Percentiles rank a stretch among this genome's conserved stretches.
Evolutionary conservation across 106 monocot genomes (phyloP).

Genomic region (Dendrobium chrysotoxum): DNA sequence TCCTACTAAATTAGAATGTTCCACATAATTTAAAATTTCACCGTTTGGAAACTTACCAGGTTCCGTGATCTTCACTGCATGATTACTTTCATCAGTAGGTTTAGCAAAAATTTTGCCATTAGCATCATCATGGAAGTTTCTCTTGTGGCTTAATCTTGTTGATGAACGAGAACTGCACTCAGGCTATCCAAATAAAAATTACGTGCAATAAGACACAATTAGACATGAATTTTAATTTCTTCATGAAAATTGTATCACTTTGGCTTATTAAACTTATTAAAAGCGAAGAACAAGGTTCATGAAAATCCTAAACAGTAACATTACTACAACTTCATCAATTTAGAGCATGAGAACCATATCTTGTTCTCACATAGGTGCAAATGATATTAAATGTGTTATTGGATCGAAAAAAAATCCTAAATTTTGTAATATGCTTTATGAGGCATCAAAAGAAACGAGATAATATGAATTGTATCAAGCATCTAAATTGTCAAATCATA

Average conservation of each 20-base stretch:
- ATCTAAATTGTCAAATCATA: too few relatives aligned
- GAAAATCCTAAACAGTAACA: neutral
- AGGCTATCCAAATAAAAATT: constrained; percentile 19
- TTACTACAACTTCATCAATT: too few relatives aligned
- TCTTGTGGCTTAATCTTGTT: constrained; percentile 18
- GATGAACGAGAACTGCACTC: constrained; percentile 18
- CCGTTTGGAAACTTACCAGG: constrained; percentile 6
- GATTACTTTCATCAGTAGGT: constrained; percentile 22
- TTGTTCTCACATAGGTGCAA: too few relatives aligned
- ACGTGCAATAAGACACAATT: neutral
- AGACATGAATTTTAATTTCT: neutral
- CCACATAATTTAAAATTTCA: constrained; percentile 6
- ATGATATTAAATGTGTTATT: too few relatives aligned
- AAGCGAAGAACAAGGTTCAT: neutral
- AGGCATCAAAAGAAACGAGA: too few relatives aligned
- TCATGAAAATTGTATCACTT: neutral
- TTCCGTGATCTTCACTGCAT: constrained; percentile 27
- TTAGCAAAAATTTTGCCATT: constrained; percentile 6
- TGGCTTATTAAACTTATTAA: neutral
- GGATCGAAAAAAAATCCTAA: too few relatives aligned
- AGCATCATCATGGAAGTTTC: constrained; percentile 13
- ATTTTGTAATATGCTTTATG: too few relatives aligned
- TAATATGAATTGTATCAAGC: too few relatives aligned
- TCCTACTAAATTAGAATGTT: constrained; percentile 7
- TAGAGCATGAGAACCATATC: too few relatives aligned